A percentile compares a stretch with the other conserved stretches of the same genome.
Evolutionary conservation across 257 asterid genomes (phyloP).

Genomic region (Cinchona pubescens): DNA sequence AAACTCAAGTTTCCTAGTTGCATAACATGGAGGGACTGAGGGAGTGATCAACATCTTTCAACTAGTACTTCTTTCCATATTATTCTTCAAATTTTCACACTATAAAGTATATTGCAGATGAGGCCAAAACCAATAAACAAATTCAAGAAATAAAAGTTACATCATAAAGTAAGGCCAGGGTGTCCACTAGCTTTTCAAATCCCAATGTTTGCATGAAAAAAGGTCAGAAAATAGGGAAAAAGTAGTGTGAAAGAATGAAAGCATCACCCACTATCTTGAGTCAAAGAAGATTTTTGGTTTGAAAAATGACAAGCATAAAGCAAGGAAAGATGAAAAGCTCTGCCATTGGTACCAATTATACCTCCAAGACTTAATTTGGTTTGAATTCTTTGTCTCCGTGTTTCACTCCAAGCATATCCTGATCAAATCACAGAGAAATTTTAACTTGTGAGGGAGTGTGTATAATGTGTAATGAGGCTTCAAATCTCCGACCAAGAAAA

Average conservation of each 20-base stretch:
- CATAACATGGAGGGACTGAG: neutral
- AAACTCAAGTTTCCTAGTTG: neutral
- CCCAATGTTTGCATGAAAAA: neutral
- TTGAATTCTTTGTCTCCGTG: constrained; percentile 48
- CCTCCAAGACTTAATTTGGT: constrained; percentile 46
- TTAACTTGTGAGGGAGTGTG: neutral
- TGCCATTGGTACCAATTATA: constrained; percentile 35
- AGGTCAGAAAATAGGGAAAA: constrained; percentile 15
- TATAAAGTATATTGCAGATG: too few relatives aligned
- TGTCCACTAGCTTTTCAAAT: neutral
- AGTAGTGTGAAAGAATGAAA: constrained; percentile 27
- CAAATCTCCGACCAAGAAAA: neutral
- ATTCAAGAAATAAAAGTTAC: neutral
- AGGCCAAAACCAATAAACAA: neutral
- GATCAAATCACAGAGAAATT: constrained; percentile 33
- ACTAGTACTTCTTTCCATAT: neutral
- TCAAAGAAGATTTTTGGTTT: constrained; percentile 30
- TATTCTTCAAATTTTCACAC: neutral
- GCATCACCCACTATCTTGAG: neutral
- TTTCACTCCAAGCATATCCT: constrained; percentile 53
- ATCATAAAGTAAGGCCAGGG: neutral
- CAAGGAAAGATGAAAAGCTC: constrained; percentile 6
- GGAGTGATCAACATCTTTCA: neutral
- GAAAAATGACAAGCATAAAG: constrained; percentile 20
- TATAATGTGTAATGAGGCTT: neutral